Conservation (phyloP, 768 basidiomycete genomes). For the Pisolithus orientalis region DNA sequence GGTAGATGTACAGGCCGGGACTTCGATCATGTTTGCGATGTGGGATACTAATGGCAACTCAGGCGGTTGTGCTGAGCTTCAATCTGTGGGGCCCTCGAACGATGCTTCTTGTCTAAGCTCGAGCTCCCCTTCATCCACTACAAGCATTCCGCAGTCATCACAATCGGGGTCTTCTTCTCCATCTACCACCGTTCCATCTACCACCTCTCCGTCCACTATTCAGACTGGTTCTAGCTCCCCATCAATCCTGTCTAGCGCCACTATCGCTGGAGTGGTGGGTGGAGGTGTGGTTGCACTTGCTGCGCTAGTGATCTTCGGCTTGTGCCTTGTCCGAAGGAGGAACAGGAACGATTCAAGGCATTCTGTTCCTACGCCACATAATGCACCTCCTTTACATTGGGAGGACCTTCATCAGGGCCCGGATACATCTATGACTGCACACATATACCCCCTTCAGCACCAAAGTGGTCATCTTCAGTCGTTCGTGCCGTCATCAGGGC, state of each 20-base stretch:
- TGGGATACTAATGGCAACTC: too few relatives aligned
- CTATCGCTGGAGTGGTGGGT: constrained; percentile 43
- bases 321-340: constrained; percentile 41
- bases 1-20: too few relatives aligned
- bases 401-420: constrained; percentile 29
- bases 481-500: constrained; percentile 5
- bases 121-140: too few relatives aligned
- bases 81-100: too few relatives aligned
- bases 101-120: too few relatives aligned
- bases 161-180: too few relatives aligned
- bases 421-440: constrained; percentile 26
- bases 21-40: too few relatives aligned
- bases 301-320: constrained; percentile 41
- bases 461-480: constrained; percentile 15
- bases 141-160: too few relatives aligned
- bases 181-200: too few relatives aligned
- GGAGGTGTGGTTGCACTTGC: constrained; percentile 47
- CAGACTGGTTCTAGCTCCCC: constrained; percentile 14
- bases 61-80: too few relatives aligned
- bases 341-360: constrained; percentile 21
- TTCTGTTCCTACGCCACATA: constrained; percentile 19
- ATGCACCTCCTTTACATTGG: constrained; percentile 29
- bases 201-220: neutral
- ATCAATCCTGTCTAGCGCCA: constrained; percentile 29
- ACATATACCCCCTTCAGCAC: constrained; percentile 29